phyloP scores from a whole-genome alignment of 1,284 basidiomycete genomes.

The Lignosus rhinocerotis region DNA sequence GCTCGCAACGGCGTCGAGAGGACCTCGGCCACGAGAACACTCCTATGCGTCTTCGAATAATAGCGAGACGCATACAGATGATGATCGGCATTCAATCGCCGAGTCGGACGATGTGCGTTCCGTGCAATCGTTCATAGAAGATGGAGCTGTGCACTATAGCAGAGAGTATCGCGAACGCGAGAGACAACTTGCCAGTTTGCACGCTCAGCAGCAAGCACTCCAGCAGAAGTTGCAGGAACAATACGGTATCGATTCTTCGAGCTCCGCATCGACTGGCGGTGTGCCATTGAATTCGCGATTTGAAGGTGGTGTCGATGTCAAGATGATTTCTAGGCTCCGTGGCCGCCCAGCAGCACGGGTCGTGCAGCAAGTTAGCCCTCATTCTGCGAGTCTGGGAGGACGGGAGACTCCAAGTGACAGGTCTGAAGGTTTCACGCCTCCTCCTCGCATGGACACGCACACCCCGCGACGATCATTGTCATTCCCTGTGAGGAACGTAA shows the following conservation, averaged over 20 bases:
- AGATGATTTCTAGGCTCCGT: conserved; percentile 27
- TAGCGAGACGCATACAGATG: conserved; percentile 64
- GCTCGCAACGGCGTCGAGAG: conserved; percentile 64
- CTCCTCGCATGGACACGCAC: conserved; percentile 33
- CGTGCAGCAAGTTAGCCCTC: conserved; percentile 20
- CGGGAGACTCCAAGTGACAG: conserved; percentile 13
- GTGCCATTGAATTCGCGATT: conserved; percentile 14
- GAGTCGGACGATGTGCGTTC: conserved; percentile 69
- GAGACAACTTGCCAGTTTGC: conserved; percentile 19
- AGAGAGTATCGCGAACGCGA: conserved; percentile 23
- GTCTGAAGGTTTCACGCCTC: conserved; percentile 24
- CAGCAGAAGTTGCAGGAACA: conserved; percentile 15
- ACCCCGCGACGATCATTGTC: conserved; percentile 39
- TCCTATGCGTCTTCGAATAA: conserved; percentile 53
- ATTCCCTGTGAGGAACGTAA: conserved; percentile 33
- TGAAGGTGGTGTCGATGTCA: conserved; percentile 27
- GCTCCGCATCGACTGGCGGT: conserved; percentile 14
- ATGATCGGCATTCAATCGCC: conserved; percentile 53
- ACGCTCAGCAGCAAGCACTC: conserved; percentile 19
- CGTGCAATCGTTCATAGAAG: conserved; percentile 60
- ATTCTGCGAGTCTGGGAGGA: conserved; percentile 8
- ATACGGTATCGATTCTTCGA: conserved; percentile 24
- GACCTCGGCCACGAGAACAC: conserved; percentile 50
- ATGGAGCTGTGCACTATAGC: conserved; percentile 25
- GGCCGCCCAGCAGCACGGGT: conserved; percentile 27